Percentiles rank a stretch among this genome's conserved stretches.
Evolutionary conservation across 148 eudicot species (phyloP).

Genomic region (Rhododendron kiyosumense): DNA sequence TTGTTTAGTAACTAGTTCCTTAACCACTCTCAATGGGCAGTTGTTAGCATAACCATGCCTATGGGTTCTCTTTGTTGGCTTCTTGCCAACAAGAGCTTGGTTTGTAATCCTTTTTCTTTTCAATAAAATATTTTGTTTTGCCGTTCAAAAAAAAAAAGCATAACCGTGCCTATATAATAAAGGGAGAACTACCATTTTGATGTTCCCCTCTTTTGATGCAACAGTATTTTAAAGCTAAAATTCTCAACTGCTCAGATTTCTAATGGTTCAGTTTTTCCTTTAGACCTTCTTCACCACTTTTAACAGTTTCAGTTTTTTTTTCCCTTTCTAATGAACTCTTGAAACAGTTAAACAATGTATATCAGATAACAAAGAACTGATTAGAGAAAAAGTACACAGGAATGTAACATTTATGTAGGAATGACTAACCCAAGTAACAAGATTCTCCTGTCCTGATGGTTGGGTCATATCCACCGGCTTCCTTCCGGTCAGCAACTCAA

Average conservation of each 20-base stretch:
- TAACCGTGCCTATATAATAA: not conserved
- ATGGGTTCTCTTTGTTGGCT: not conserved
- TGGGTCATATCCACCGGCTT: slow-evolving; percentile 95
- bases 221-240: not conserved
- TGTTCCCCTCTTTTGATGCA: not conserved
- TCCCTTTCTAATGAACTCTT: not conserved
- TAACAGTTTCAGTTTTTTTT: not conserved
- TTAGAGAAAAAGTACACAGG: not conserved
- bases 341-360: not conserved
- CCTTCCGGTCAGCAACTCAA: slow-evolving; percentile 89
- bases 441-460: slow-evolving; percentile 94
- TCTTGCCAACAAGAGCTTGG: too few species aligned
- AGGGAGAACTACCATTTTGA: not conserved
- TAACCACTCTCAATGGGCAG: not conserved
- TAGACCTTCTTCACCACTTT: not conserved
- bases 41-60: not conserved
- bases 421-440: slow-evolving; percentile 87
- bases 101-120: too few species aligned
- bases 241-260: not conserved
- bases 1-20: not conserved
- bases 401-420: not conserved
- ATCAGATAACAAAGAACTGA: not conserved
- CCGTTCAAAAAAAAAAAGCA: not conserved
- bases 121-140: too few species aligned
- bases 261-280: not conserved